A percentile compares a stretch with the other conserved stretches of the same genome.
Evolutionary conservation across 768 basidiomycete genomes (phyloP).

Genomic region (Panellus pusillus): DNA sequence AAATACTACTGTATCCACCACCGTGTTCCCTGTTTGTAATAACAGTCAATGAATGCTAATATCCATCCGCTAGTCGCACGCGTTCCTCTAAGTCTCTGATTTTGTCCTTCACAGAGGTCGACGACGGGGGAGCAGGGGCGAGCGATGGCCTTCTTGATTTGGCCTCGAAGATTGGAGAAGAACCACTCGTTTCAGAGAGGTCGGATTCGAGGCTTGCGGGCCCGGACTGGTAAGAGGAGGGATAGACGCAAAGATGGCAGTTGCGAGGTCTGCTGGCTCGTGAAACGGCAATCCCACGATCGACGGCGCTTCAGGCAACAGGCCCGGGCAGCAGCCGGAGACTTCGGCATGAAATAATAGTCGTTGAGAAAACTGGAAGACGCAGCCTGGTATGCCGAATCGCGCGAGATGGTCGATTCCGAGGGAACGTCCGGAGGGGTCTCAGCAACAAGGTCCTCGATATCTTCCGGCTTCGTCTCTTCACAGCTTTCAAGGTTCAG

Average conservation of each 20-base stretch:
- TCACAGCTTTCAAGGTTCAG: background rate
- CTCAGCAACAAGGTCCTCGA: background rate
- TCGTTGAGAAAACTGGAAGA: constrained; percentile 17
- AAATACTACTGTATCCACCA: constrained; percentile 3
- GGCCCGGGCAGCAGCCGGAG: constrained; percentile 4
- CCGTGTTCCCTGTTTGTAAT: too few relatives aligned
- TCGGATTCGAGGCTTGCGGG: background rate
- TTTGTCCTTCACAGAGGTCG: constrained; percentile 40
- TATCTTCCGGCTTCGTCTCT: background rate
- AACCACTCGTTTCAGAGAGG: background rate
- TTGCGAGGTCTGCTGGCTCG: background rate
- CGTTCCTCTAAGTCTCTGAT: constrained; percentile 41
- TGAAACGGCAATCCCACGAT: constrained; percentile 11
- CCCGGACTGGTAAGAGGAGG: background rate
- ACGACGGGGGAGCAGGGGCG: constrained; percentile 5
- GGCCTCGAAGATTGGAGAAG: background rate
- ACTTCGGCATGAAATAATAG: background rate
- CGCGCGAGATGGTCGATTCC: background rate
- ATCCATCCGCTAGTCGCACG: constrained; percentile 21
- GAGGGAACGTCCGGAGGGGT: background rate
- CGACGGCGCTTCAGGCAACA: constrained; percentile 21
- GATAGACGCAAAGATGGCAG: background rate
- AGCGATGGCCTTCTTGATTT: constrained; percentile 8
- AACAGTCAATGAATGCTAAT: background rate
- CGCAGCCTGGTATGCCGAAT: constrained; percentile 9